Conservation (phyloP, 2,329 filamentous ascomycete species). For the Emericellopsis atlantica region DNA sequence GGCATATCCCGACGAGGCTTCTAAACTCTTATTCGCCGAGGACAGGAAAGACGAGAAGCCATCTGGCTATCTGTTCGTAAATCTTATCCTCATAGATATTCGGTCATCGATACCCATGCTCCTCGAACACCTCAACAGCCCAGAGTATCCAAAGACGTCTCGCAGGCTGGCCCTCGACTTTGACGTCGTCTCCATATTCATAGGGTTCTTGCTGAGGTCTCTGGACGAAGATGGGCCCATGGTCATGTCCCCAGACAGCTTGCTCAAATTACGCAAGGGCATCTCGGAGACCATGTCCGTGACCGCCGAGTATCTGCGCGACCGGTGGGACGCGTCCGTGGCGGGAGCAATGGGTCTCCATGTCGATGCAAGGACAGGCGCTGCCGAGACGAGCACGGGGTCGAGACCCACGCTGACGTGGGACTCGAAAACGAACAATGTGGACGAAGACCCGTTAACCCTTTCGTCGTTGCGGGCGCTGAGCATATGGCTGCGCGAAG, state of each 20-base stretch:
- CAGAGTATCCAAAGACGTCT: conserved; percentile 36
- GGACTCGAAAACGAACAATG: conserved; percentile 38
- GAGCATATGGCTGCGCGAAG: conserved; percentile 56
- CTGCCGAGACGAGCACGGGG: conserved; percentile 29
- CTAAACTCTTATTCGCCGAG: conserved; percentile 39
- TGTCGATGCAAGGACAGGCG: conserved; percentile 35
- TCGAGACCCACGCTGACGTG: conserved; percentile 38
- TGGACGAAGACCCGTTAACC: conserved; percentile 43
- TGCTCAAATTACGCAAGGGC: conserved; percentile 47
- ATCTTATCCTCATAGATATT: conserved; percentile 53
- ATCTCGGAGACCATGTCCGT: conserved; percentile 52
- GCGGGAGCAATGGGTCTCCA: conserved; percentile 50
- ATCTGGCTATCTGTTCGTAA: conserved; percentile 50
- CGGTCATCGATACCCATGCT: conserved; percentile 49
- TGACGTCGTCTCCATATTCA: conserved; percentile 48
- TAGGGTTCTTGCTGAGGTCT: conserved; percentile 41
- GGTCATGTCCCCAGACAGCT: conserved; percentile 40
- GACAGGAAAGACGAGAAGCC: conserved; percentile 31
- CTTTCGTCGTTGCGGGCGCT: conserved; percentile 44
- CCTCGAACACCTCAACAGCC: conserved; percentile 42
- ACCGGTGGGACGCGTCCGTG: conserved; percentile 57
- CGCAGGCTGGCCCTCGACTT: conserved; percentile 46
- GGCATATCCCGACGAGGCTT: conserved; percentile 32
- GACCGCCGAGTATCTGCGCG: conserved; percentile 52
- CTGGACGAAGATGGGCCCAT: conserved; percentile 32